phyloP scores from a whole-genome alignment of 192 early-diverging fungal genomes.

The Dissophora globulifera region DNA sequence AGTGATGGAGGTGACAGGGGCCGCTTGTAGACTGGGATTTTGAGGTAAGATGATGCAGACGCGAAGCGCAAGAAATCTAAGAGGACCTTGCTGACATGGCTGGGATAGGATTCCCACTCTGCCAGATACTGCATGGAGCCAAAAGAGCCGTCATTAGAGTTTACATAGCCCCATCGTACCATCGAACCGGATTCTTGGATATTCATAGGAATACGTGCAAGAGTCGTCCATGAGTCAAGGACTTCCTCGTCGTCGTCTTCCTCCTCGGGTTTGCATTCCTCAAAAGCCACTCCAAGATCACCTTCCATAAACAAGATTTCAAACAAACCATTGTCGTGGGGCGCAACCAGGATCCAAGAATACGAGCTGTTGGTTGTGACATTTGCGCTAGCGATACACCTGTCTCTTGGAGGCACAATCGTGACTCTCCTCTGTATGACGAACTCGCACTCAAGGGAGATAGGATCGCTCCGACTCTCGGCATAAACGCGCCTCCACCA shows the following conservation, averaged over 20 bases:
- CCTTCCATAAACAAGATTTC: conserved; percentile 5
- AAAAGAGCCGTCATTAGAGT: conserved; percentile 9
- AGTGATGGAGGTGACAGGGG: neutral
- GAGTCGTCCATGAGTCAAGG: too few relatives aligned
- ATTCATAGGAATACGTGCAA: too few relatives aligned
- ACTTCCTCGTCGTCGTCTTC: neutral
- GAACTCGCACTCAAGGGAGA: conserved; percentile 29
- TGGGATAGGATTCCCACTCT: conserved; percentile 13
- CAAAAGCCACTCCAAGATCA: neutral
- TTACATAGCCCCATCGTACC: conserved; percentile 12
- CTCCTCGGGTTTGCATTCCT: conserved; percentile 11
- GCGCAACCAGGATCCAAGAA: conserved; percentile 21
- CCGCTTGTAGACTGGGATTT: conserved; percentile 2
- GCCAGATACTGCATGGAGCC: conserved; percentile 11
- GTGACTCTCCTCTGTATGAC: neutral
- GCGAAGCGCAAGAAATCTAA: conserved; percentile 22
- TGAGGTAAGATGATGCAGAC: conserved; percentile 10
- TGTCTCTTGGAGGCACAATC: neutral
- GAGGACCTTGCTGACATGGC: conserved; percentile 8
- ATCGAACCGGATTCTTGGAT: neutral
- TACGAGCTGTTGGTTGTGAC: conserved; percentile 1
- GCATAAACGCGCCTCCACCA: conserved; percentile 8
- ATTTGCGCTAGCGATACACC: neutral
- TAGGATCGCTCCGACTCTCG: neutral
- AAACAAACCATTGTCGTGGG: neutral